These are phyloP conservation scores for Phaeosphaeria sp. DNA, from an alignment of 2,329 filamentous ascomycete species.

Conservation along the genomic window DNA sequence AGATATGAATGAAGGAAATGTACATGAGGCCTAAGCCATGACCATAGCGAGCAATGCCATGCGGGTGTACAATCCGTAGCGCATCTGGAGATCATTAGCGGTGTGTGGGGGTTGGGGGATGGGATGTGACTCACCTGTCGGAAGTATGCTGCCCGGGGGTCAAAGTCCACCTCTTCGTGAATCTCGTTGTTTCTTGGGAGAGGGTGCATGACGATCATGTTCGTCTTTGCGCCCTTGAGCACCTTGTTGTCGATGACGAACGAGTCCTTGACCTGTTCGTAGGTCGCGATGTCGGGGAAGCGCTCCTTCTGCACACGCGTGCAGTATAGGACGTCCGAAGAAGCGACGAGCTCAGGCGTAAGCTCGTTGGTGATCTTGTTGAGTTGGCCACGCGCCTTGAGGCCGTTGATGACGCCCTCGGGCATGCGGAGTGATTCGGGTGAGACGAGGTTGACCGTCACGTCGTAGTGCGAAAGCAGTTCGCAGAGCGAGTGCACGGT, in stretches of 20 bases:
- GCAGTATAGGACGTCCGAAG: conserved; percentile 93
- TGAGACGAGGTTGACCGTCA: conserved; percentile 89
- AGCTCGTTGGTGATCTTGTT: conserved; percentile 77
- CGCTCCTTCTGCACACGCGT: conserved; percentile 96
- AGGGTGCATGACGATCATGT: conserved; percentile 95
- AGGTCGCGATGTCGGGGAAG: conserved; percentile 80
- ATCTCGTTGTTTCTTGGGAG: conserved; percentile 93
- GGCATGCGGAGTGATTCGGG: conserved; percentile 82
- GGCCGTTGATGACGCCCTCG: conserved; percentile 72
- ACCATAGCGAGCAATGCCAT: conserved; percentile 97
- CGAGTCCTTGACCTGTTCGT: conserved; percentile 85
- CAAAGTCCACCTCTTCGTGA: conserved; percentile 94
- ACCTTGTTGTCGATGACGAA: conserved; percentile 91
- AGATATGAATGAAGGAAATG: conserved; percentile 2
- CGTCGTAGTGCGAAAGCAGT: conserved; percentile 93
- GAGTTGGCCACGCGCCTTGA: conserved; percentile 78
- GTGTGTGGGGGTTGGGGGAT: not conserved
- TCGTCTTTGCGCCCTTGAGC: conserved; percentile 87
- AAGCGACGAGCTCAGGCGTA: conserved; percentile 84
- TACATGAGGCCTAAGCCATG: conserved; percentile 63
- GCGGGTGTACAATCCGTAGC: conserved; percentile 95
- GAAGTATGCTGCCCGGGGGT: conserved; percentile 96
- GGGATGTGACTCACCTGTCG: conserved; percentile 77
- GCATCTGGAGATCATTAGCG: conserved; percentile 74
- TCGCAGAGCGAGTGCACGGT: conserved; percentile 96